Conservation (phyloP, 257 asterid genomes). For the Hygrophila difformis region DNA sequence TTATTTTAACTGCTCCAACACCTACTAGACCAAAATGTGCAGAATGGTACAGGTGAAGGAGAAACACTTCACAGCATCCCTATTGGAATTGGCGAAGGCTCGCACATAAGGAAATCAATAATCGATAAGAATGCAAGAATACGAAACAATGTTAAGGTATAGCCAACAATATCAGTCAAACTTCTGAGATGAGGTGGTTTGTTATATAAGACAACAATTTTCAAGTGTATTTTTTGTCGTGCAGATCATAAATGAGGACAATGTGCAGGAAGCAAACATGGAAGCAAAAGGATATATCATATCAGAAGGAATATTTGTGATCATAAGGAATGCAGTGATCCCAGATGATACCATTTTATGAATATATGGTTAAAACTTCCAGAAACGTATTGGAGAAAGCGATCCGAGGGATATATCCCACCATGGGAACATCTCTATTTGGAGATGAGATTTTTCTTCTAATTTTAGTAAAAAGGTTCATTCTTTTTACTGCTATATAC, state of each 20-base stretch:
- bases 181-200: not conserved
- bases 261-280: slow-evolving; percentile 53
- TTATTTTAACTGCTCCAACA: too few species aligned
- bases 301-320: slow-evolving; percentile 49
- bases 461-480: too few species aligned
- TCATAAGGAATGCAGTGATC: slow-evolving; percentile 51
- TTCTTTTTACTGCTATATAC: too few species aligned
- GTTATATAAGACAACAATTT: too few species aligned
- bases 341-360: slow-evolving; percentile 58
- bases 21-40: slow-evolving; percentile 20
- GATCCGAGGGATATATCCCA: too few species aligned
- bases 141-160: slow-evolving; percentile 78
- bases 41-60: slow-evolving; percentile 26
- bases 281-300: slow-evolving; percentile 62
- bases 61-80: slow-evolving; percentile 33
- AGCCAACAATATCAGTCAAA: not conserved
- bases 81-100: slow-evolving; percentile 69
- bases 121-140: slow-evolving; percentile 76
- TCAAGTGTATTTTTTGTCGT: not conserved
- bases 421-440: too few species aligned
- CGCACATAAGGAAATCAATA: slow-evolving; percentile 56
- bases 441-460: too few species aligned
- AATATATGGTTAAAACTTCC: too few species aligned
- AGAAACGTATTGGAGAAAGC: too few species aligned
- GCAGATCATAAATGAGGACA: slow-evolving; percentile 73